Evolutionary conservation across 805 yeast genomes (phyloP).

Genomic region (Debaryomyces prosopidis): DNA sequence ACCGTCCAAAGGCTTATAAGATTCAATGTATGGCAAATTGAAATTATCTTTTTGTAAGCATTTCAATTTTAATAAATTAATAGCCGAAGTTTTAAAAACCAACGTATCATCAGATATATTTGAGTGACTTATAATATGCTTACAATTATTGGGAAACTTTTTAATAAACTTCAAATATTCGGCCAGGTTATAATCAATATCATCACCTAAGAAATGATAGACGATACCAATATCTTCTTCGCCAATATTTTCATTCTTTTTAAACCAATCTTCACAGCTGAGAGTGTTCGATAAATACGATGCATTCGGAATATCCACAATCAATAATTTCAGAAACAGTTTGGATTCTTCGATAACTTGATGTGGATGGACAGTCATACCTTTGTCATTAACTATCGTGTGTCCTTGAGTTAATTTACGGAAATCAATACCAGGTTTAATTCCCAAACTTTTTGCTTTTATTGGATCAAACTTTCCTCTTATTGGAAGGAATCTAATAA

Average conservation of each 20-base stretch:
- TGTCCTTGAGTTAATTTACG: constrained; percentile 61
- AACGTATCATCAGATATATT: constrained; percentile 60
- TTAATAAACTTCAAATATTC: constrained; percentile 52
- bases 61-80: constrained; percentile 56
- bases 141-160: constrained; percentile 49
- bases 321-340: constrained; percentile 56
- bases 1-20: constrained; percentile 13
- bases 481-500: constrained; percentile 63
- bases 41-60: constrained; percentile 46
- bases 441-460: constrained; percentile 67
- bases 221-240: constrained; percentile 51
- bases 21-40: constrained; percentile 39
- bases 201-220: constrained; percentile 76
- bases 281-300: constrained; percentile 40
- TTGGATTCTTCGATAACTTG: constrained; percentile 72
- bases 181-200: constrained; percentile 45
- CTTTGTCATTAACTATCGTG: constrained; percentile 56
- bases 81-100: constrained; percentile 56
- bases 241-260: constrained; percentile 25
- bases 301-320: constrained; percentile 70
- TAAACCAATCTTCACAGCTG: constrained; percentile 30
- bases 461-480: constrained; percentile 75
- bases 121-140: constrained; percentile 76
- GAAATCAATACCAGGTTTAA: constrained; percentile 63
- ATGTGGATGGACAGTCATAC: constrained; percentile 58